Conservation (phyloP, 176 grass and related monocot genomes). For the Aegilops tauschii region DNA sequence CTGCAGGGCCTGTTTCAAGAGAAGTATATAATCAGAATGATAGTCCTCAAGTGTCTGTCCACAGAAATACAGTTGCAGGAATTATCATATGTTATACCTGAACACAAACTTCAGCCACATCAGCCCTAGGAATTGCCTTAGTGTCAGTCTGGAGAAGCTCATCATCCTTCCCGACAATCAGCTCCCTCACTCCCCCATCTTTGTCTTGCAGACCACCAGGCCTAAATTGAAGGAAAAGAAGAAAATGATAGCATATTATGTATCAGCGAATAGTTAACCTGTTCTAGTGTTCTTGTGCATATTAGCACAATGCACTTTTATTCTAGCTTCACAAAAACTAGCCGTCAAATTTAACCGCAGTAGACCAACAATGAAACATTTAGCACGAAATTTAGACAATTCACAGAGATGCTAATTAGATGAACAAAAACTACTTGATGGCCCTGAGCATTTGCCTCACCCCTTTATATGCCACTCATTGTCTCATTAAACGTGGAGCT, state of each 20-base stretch:
- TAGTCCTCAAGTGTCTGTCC: background rate
- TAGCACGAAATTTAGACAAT: background rate
- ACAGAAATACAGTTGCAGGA: background rate
- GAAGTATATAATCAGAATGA: background rate
- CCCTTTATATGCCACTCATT: background rate
- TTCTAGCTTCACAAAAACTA: background rate
- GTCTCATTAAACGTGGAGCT: background rate
- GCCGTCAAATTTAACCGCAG: background rate
- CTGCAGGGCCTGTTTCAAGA: conserved; percentile 60
- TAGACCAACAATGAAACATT: background rate
- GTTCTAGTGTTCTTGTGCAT: background rate
- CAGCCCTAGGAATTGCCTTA: conserved; percentile 74
- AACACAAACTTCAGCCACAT: conserved; percentile 91
- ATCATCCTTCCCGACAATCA: conserved; percentile 82
- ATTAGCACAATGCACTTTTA: background rate
- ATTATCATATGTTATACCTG: conserved; percentile 44
- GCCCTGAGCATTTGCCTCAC: background rate
- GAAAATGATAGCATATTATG: background rate
- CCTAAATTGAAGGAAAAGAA: conserved; percentile 38
- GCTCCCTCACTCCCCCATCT: conserved; percentile 63
- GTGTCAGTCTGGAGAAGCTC: conserved; percentile 85
- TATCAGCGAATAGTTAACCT: background rate
- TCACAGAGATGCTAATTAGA: background rate
- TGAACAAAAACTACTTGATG: background rate
- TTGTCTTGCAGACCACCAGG: conserved; percentile 82